These are phyloP conservation scores for Wickerhamomyces chambardii DNA, from an alignment of 805 yeast species.

Conservation along the genomic window DNA sequence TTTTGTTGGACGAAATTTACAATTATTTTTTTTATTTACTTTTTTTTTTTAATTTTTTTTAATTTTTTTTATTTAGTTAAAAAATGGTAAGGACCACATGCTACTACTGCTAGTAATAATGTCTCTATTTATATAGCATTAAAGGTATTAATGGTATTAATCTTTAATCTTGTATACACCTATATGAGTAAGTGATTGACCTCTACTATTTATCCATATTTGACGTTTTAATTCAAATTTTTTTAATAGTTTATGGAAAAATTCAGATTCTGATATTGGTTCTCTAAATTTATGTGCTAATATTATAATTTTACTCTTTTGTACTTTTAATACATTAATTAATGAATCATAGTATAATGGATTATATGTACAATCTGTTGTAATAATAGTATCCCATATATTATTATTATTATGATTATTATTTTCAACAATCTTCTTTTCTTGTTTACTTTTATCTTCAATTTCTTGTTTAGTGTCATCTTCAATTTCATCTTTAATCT, in stretches of 20 bases:
- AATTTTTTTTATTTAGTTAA: too few species aligned
- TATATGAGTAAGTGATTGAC: conserved; percentile 11
- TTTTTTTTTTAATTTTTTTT: too few species aligned
- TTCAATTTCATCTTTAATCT: too few species aligned
- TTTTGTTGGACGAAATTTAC: too few species aligned
- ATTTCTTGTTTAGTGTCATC: too few species aligned
- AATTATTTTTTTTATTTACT: too few species aligned
- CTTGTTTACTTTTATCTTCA: too few species aligned
- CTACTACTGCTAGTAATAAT: too few species aligned
- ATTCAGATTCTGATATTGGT: conserved; percentile 14
- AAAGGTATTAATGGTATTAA: too few species aligned
- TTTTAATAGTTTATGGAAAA: conserved; percentile 8
- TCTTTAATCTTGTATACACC: conserved; percentile 11
- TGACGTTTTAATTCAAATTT: conserved; percentile 7
- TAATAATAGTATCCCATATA: conserved; percentile 26
- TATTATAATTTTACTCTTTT: conserved; percentile 8
- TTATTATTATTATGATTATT: conserved; percentile 7
- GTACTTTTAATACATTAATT: conserved; percentile 19
- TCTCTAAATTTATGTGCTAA: conserved; percentile 19
- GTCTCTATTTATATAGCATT: too few species aligned
- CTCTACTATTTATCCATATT: conserved; percentile 9
- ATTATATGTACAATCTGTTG: conserved; percentile 34
- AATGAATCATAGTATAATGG: conserved; percentile 27
- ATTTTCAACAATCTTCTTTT: too few species aligned
- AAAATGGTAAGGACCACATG: too few species aligned